These are phyloP conservation scores for Fusarium piperis DNA, from an alignment of 2,329 filamentous ascomycete species.

Conservation along the genomic window DNA sequence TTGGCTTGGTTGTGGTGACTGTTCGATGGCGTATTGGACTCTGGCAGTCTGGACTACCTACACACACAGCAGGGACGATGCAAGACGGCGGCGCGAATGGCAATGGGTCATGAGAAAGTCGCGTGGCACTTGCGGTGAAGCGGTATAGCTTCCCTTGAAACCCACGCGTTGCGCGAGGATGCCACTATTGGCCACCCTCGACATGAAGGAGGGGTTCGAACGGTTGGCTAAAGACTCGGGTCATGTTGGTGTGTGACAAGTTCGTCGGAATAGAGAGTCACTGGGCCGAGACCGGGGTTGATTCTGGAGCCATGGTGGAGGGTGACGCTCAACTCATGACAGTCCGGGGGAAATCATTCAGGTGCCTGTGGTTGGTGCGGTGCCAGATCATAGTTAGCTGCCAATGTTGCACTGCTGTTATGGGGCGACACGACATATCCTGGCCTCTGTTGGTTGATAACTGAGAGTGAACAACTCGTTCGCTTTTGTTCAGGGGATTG, in stretches of 20 bases:
- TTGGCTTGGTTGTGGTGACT: not conserved
- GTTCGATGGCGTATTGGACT: not conserved
- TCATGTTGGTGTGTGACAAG: conserved; percentile 1
- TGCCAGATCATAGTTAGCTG: not conserved
- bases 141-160: conserved; percentile 4
- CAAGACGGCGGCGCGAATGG: not conserved
- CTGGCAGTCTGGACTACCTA: not conserved
- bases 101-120: not conserved
- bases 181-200: conserved; percentile 20
- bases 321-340: not conserved
- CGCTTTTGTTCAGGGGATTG: not conserved
- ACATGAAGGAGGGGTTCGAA: not conserved
- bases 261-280: conserved; percentile 14
- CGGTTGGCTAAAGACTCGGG: not conserved
- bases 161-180: conserved; percentile 20
- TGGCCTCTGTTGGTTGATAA: not conserved
- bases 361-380: not conserved
- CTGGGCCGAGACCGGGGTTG: not conserved
- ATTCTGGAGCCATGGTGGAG: not conserved
- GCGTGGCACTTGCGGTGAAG: conserved; percentile 1
- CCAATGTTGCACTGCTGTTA: not conserved
- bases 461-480: not conserved
- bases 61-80: not conserved
- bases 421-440: not conserved
- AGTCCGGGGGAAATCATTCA: not conserved